A percentile compares a stretch with the other conserved stretches of the same genome.
Conservation (phyloP, 2,329 filamentous ascomycete species). For the Fusarium concolor region DNA sequence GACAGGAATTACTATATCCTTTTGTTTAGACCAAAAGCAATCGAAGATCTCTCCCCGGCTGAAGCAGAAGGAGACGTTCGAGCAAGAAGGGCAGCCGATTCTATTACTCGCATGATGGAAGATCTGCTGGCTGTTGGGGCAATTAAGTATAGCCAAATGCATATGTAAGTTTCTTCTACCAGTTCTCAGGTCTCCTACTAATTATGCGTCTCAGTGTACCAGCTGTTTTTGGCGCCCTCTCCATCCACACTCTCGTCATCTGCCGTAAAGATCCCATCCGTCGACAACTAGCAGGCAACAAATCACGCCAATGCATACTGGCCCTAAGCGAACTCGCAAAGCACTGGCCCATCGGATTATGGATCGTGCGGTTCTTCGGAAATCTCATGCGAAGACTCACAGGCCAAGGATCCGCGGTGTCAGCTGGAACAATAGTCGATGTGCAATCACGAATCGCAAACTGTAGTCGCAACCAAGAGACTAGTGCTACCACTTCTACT, state of each 20-base stretch:
- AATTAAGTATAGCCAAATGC: conserved; percentile 27
- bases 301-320: conserved; percentile 41
- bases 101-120: conserved; percentile 33
- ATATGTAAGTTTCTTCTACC: not conserved
- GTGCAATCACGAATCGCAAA: conserved; percentile 18
- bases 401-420: conserved; percentile 16
- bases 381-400: conserved; percentile 34
- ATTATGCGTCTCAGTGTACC: conserved; percentile 7
- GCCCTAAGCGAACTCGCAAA: conserved; percentile 35
- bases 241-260: conserved; percentile 37
- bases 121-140: conserved; percentile 24
- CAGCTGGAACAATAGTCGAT: conserved; percentile 21
- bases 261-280: conserved; percentile 28
- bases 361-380: conserved; percentile 35
- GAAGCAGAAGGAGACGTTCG: conserved; percentile 17
- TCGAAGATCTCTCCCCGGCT: not conserved
- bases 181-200: accelerated
- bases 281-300: conserved; percentile 37
- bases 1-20: conserved; percentile 26
- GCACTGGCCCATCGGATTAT: conserved; percentile 34
- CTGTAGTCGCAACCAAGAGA: not conserved
- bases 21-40: conserved; percentile 23
- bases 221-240: conserved; percentile 31
- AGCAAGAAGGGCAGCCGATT: conserved; percentile 28
- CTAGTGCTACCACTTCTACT: accelerated